Evolutionary conservation across 202 grass and related monocot species (phyloP).

Genomic region (Schoenoplectus tabernaemontani): DNA sequence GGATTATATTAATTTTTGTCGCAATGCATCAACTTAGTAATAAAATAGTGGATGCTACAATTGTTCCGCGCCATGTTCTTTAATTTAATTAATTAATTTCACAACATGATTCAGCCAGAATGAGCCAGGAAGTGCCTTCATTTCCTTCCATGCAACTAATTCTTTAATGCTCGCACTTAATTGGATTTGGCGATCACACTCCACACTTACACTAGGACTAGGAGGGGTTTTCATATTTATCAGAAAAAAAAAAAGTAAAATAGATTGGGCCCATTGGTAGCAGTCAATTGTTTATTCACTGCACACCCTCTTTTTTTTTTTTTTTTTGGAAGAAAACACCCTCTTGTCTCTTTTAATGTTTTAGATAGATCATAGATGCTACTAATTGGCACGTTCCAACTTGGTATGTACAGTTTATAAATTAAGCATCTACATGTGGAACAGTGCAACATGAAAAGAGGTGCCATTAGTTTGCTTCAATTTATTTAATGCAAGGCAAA

Average conservation of each 20-base stretch:
- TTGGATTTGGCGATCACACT: background rate
- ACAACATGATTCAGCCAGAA: background rate
- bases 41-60: background rate
- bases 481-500: background rate
- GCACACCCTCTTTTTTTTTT: background rate
- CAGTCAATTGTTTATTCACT: background rate
- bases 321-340: too few species aligned
- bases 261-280: background rate
- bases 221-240: background rate
- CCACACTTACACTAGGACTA: background rate
- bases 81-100: too few species aligned
- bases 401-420: background rate
- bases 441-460: background rate
- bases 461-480: background rate
- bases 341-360: too few species aligned
- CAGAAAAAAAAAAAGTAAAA: background rate
- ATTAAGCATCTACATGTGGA: background rate
- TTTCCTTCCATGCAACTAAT: background rate
- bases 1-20: background rate
- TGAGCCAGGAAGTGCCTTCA: background rate
- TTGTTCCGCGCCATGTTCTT: background rate
- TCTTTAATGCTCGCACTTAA: background rate
- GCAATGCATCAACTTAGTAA: background rate
- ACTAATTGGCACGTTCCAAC: background rate
- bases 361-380: too few species aligned